These are phyloP conservation scores for Thuidium tamariscinum DNA, from an alignment of 225 moss, liverwort and hornwort genomes.

Conservation along the genomic window DNA sequence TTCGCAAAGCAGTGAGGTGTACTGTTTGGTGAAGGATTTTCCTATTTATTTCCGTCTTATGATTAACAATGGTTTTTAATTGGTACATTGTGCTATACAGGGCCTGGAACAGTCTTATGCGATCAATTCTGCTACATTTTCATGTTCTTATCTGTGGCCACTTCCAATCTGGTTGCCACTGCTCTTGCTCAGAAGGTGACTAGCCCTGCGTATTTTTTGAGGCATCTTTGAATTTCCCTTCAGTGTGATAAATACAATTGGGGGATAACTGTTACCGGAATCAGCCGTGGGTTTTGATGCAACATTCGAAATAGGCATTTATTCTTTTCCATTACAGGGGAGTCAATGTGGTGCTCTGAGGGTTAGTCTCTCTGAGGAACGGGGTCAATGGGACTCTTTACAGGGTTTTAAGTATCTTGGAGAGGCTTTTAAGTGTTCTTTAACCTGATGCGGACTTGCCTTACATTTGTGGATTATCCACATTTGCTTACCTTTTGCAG, in stretches of 20 bases:
- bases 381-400: not conserved
- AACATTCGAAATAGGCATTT: not conserved
- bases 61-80: not conserved
- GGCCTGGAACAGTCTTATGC: slow-evolving; percentile 85
- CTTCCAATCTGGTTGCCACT: slow-evolving; percentile 87
- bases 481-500: slow-evolving; percentile 15
- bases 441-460: not conserved
- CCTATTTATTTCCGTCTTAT: not conserved
- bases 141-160: slow-evolving; percentile 90
- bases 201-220: not conserved
- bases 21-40: not conserved
- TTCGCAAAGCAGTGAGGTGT: not conserved
- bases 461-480: not conserved
- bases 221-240: not conserved
- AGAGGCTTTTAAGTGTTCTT: not conserved
- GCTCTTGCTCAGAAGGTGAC: slow-evolving; percentile 75
- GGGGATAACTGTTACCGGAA: not conserved
- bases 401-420: not conserved
- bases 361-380: not conserved
- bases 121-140: slow-evolving; percentile 77
- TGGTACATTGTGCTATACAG: slow-evolving; percentile 15
- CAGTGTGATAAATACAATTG: not conserved
- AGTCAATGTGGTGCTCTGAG: not conserved
- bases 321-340: not conserved
- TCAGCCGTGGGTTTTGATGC: not conserved